Conservation (phyloP, 306 rosid genomes). For the Inga laurina region DNA sequence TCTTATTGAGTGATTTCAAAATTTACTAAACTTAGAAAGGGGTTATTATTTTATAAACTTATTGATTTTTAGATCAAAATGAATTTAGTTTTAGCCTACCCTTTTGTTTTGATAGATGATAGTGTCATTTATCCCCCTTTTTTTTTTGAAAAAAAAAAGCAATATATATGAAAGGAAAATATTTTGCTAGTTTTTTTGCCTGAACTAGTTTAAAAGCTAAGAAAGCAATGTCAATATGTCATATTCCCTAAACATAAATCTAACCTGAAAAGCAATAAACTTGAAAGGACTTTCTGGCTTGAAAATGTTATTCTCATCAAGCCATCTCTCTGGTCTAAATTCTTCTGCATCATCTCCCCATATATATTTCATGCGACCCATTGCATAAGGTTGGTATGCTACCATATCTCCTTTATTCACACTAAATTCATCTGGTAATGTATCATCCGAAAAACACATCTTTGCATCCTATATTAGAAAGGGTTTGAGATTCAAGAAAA, state of each 20-base stretch:
- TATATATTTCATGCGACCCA: conserved; percentile 83
- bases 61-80: neutral
- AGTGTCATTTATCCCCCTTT: neutral
- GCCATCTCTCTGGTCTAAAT: conserved; percentile 79
- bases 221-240: neutral
- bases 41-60: neutral
- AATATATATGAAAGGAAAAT: neutral
- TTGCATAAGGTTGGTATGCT: conserved; percentile 75
- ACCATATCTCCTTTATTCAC: conserved; percentile 68
- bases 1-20: neutral
- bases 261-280: conserved; percentile 82
- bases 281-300: conserved; percentile 46
- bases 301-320: conserved; percentile 58
- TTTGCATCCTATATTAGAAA: conserved; percentile 61
- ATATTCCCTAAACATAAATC: conserved; percentile 2
- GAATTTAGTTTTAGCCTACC: neutral
- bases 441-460: conserved; percentile 67
- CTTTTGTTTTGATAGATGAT: neutral
- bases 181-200: neutral
- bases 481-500: neutral
- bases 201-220: neutral
- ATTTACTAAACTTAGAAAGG: neutral
- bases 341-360: conserved; percentile 88
- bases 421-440: conserved; percentile 67
- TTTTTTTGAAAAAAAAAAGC: neutral